Base-by-base conservation (phyloP, 2,329 filamentous ascomycete genomes). In the Ophiobolus disseminans region DNA sequence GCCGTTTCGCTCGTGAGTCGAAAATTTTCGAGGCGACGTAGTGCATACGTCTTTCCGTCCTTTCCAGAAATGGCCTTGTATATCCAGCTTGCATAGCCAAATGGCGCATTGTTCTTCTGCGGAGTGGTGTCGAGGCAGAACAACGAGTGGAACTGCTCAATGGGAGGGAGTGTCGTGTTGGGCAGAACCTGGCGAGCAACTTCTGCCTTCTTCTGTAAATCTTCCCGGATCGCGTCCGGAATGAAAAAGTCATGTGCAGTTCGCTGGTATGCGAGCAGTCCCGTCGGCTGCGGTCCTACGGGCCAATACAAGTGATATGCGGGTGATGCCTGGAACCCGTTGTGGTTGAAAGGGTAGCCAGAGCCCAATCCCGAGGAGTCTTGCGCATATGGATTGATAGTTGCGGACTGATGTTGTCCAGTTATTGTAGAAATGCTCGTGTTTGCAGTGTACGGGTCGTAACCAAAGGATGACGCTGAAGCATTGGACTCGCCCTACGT, bases 61-160 rank as follows among this genome's bases (percentile, higher is more conserved):
- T 94, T 94, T 72, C 84, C 87, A 5, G 91, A 96, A 19, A 88
- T 86, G 7, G 92, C 93, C 76, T 97, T 97, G 78, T 97, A 99
- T 0, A 96, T 85, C 91, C 92, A 97, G 62, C 88, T 96, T 5
- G 88, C 85, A 65, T 91, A 96, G 21, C 91, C 91, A 73, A 97
- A 97, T 13, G 89, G 84, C 10, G 84, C 82, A 3, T 86, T 83
- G 58, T 87, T 91, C 70, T 91, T 92, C 58, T 91, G 85, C 52
- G 90, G 86, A 40, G 82, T 88, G 7, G 87, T 89, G 72, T 97
- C 92, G 34, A 99, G 78, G 3, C 93, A 90, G 7, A 97, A 91
- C 9, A 99, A 81, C 3, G 91, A 95, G 73, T 97, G 92, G 69
- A 94, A 97, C 63, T 91, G 87, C 65, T 96, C 91, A 44, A 97